Conservation (phyloP, 768 basidiomycete species). For the Naematelia encephala region DNA sequence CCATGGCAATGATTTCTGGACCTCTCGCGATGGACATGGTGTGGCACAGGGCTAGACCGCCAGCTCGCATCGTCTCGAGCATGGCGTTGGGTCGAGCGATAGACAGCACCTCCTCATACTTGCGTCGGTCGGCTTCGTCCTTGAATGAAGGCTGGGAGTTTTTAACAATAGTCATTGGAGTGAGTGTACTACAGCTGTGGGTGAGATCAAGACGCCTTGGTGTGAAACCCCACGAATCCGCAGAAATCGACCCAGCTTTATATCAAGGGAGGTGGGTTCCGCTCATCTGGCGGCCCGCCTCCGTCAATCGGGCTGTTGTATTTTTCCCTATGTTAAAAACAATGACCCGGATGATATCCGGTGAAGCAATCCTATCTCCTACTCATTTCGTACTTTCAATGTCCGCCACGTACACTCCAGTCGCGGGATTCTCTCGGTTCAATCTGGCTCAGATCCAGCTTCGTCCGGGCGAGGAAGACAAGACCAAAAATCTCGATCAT, state of each 20-base stretch:
- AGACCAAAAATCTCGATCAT: neutral
- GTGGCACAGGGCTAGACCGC: conserved; percentile 2
- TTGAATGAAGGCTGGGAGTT: neutral
- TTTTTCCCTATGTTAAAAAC: too few relatives aligned
- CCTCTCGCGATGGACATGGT: conserved; percentile 6
- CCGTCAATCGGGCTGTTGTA: too few relatives aligned
- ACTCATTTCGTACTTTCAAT: too few relatives aligned
- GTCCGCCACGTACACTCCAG: too few relatives aligned
- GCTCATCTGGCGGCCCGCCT: too few relatives aligned
- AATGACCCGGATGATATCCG: too few relatives aligned
- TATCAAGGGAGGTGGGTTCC: too few relatives aligned
- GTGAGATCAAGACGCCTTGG: too few relatives aligned
- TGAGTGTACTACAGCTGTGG: neutral
- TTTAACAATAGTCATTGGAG: neutral
- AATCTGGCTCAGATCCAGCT: neutral
- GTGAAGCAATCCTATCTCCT: too few relatives aligned
- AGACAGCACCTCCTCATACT: conserved; percentile 8
- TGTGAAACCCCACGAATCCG: too few relatives aligned
- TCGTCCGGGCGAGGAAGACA: neutral
- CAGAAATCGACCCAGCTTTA: too few relatives aligned
- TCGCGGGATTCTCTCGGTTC: neutral
- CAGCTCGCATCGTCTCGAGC: conserved; percentile 9
- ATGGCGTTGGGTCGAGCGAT: conserved; percentile 13
- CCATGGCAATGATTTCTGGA: conserved; percentile 5
- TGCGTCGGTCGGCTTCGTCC: too few relatives aligned